Conservation (phyloP, 2,329 filamentous ascomycete genomes). For the Microcera coccophila region DNA sequence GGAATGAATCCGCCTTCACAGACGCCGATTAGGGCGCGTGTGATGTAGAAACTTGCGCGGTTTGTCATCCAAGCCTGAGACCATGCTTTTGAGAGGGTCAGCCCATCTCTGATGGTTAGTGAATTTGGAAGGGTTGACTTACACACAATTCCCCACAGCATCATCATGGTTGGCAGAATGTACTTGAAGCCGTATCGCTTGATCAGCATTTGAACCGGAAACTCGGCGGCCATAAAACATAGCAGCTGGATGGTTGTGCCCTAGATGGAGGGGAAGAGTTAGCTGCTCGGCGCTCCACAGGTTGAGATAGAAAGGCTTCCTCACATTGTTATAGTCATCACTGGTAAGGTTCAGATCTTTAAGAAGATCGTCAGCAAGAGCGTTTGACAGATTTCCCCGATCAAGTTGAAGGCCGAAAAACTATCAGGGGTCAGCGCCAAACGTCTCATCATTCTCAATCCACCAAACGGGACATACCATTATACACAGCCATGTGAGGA, state of each 20-base stretch:
- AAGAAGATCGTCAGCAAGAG: slow-evolving; percentile 47
- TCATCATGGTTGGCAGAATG: slow-evolving; percentile 58
- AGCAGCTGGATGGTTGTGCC: slow-evolving; percentile 32
- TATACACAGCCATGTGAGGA: slow-evolving; percentile 41
- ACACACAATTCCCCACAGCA: slow-evolving; percentile 55
- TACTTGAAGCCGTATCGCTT: slow-evolving; percentile 57
- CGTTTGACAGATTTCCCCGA: slow-evolving; percentile 44
- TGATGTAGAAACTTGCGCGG: slow-evolving; percentile 46
- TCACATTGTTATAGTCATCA: too few relatives aligned
- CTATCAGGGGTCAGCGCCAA: too few relatives aligned
- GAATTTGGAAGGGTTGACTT: too few relatives aligned
- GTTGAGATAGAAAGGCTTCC: too few relatives aligned
- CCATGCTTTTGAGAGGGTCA: slow-evolving; percentile 32
- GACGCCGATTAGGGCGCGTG: slow-evolving; percentile 50
- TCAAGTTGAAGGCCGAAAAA: slow-evolving; percentile 45
- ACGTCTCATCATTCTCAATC: too few relatives aligned
- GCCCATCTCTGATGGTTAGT: too few relatives aligned
- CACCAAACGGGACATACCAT: slow-evolving; percentile 30
- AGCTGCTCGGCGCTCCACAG: too few relatives aligned
- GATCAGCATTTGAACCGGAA: slow-evolving; percentile 58
- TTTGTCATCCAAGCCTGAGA: slow-evolving; percentile 51
- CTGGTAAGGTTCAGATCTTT: slow-evolving; percentile 42
- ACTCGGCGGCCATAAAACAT: slow-evolving; percentile 33
- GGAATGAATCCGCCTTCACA: slow-evolving; percentile 58
- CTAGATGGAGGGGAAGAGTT: slow-evolving; percentile 32